Percentiles rank a stretch among this genome's conserved stretches.
phyloP scores from a whole-genome alignment of 2,329 filamentous ascomycete species.

The Cryphonectria naterciae region DNA sequence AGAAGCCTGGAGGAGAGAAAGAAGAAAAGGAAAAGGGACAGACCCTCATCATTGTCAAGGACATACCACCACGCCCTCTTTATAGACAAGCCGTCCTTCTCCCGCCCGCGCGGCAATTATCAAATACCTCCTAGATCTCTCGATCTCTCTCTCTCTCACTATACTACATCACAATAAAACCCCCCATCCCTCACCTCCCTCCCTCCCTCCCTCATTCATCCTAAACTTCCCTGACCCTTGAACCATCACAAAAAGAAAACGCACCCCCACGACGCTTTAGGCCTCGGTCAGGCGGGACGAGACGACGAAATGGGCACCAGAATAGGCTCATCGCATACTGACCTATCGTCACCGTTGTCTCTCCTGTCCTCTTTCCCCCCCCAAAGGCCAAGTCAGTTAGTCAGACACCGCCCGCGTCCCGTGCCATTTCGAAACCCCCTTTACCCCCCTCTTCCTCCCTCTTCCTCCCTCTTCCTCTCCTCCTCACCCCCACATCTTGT shows the following conservation, averaged over 20 bases:
- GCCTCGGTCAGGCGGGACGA: constrained; percentile 4
- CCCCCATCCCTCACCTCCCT: too few species aligned
- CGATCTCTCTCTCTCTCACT: too few species aligned
- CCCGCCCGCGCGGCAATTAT: neutral
- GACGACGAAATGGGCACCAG: neutral
- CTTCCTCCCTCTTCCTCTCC: too few species aligned
- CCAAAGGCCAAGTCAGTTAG: neutral
- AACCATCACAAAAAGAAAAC: neutral
- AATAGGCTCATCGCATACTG: constrained; percentile 16
- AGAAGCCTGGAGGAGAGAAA: neutral
- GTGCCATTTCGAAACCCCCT: neutral
- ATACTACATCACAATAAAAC: neutral
- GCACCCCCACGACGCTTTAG: neutral
- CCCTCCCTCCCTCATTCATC: neutral
- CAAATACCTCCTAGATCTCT: neutral
- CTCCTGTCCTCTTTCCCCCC: too few species aligned
- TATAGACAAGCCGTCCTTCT: neutral
- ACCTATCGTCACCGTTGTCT: neutral
- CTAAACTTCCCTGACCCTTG: neutral
- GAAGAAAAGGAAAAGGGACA: neutral
- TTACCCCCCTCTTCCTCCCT: too few species aligned
- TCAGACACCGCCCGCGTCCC: neutral
- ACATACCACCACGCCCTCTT: neutral
- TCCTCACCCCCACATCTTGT: neutral
- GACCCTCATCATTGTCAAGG: neutral